Conservation (phyloP, 805 yeast species). For the Sugiyamaella chiloensis region DNA sequence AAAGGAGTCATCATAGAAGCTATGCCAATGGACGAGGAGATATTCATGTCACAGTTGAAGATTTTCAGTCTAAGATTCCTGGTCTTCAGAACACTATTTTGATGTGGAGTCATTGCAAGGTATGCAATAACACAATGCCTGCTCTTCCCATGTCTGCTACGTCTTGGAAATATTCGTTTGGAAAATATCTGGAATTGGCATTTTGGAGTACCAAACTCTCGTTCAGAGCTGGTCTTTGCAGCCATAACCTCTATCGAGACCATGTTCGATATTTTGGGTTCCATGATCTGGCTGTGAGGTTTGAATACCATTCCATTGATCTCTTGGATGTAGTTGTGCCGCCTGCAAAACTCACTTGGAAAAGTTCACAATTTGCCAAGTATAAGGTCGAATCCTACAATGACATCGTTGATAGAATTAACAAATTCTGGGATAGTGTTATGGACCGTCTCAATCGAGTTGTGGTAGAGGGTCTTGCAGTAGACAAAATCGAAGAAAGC, state of each 20-base stretch:
- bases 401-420: constrained; percentile 51
- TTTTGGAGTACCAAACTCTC: constrained; percentile 67
- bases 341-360: constrained; percentile 64
- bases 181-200: constrained; percentile 82
- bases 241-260: constrained; percentile 76
- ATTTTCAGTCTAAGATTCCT: constrained; percentile 51
- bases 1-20: constrained; percentile 73
- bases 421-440: constrained; percentile 69
- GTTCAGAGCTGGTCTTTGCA: constrained; percentile 63
- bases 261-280: constrained; percentile 83
- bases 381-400: constrained; percentile 63
- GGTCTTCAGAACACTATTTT: constrained; percentile 65
- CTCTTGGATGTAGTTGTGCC: constrained; percentile 81
- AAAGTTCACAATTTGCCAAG: constrained; percentile 63
- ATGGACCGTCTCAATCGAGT: constrained; percentile 67
- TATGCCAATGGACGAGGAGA: constrained; percentile 88
- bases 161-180: constrained; percentile 88
- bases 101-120: constrained; percentile 89
- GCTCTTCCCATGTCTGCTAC: constrained; percentile 77
- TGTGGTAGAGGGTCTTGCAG: constrained; percentile 70
- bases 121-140: constrained; percentile 73
- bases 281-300: constrained; percentile 70
- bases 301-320: constrained; percentile 74
- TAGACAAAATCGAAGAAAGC: constrained; percentile 71
- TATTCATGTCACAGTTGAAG: constrained; percentile 72